phyloP scores from a whole-genome alignment of 148 eudicot species.

The Fagopyrum esculentum region DNA sequence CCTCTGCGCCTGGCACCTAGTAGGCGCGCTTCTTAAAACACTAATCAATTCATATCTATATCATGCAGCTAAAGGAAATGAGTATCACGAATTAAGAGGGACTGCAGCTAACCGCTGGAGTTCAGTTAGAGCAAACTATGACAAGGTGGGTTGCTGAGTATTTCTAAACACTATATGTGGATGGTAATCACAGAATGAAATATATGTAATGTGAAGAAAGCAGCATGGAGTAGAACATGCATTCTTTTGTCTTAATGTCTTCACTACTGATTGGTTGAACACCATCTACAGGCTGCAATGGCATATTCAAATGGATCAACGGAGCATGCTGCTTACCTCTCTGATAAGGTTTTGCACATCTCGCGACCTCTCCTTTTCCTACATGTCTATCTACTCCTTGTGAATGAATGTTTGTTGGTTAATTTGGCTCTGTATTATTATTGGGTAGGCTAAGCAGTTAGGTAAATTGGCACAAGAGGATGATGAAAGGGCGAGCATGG shows the following conservation, averaged over 20 bases:
- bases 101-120: conserved; percentile 65
- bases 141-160: conserved; percentile 41
- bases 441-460: conserved; percentile 55
- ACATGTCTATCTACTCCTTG: background rate
- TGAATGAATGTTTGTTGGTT: conserved; percentile 12
- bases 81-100: conserved; percentile 55
- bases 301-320: conserved; percentile 75
- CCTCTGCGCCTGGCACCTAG: no score
- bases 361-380: conserved; percentile 5
- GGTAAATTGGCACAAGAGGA: conserved; percentile 68
- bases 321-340: conserved; percentile 68
- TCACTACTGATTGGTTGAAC: background rate
- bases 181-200: background rate
- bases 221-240: background rate
- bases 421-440: background rate
- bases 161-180: background rate
- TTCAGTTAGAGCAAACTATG: conserved; percentile 61
- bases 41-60: background rate
- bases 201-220: background rate
- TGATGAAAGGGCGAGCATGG: conserved; percentile 91
- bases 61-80: conserved; percentile 63
- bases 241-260: background rate
- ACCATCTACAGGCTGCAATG: conserved; percentile 65
- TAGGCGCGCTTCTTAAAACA: background rate
- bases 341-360: conserved; percentile 64